Conservation (phyloP, 768 basidiomycete species). For the Dentipellis fragilis region DNA sequence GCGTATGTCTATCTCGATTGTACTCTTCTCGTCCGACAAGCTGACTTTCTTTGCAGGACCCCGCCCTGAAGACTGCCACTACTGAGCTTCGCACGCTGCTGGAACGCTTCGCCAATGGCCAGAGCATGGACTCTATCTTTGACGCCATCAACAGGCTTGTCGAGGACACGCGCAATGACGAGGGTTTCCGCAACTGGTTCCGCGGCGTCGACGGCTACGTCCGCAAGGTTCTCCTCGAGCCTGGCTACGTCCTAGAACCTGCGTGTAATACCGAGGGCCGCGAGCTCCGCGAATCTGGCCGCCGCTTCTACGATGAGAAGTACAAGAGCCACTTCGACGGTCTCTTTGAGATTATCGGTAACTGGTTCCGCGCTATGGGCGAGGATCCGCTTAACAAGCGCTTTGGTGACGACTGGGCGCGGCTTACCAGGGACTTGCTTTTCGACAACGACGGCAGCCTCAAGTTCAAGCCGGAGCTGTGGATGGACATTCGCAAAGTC, state of each 20-base stretch:
- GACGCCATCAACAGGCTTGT: slow-evolving; percentile 64
- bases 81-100: slow-evolving; percentile 68
- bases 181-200: slow-evolving; percentile 71
- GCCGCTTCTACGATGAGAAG: slow-evolving; percentile 66
- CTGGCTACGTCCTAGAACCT: slow-evolving; percentile 80
- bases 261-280: slow-evolving; percentile 56
- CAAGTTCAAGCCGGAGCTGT: slow-evolving; percentile 80
- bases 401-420: slow-evolving; percentile 76
- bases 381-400: slow-evolving; percentile 76
- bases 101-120: slow-evolving; percentile 81
- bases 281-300: slow-evolving; percentile 59
- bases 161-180: slow-evolving; percentile 65
- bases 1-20: slow-evolving; percentile 17
- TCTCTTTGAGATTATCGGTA: slow-evolving; percentile 56
- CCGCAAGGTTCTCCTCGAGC: slow-evolving; percentile 66
- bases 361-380: slow-evolving; percentile 80
- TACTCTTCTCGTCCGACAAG: slow-evolving; percentile 7
- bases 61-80: slow-evolving; percentile 44
- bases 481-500: slow-evolving; percentile 80
- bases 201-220: slow-evolving; percentile 47
- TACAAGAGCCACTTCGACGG: slow-evolving; percentile 75
- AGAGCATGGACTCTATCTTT: slow-evolving; percentile 55
- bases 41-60: slow-evolving; percentile 29
- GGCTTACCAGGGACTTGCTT: slow-evolving; percentile 75
- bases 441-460: slow-evolving; percentile 74